Base-by-base conservation (phyloP, 2,329 filamentous ascomycete species). In the Trichoderma guizhouense region DNA sequence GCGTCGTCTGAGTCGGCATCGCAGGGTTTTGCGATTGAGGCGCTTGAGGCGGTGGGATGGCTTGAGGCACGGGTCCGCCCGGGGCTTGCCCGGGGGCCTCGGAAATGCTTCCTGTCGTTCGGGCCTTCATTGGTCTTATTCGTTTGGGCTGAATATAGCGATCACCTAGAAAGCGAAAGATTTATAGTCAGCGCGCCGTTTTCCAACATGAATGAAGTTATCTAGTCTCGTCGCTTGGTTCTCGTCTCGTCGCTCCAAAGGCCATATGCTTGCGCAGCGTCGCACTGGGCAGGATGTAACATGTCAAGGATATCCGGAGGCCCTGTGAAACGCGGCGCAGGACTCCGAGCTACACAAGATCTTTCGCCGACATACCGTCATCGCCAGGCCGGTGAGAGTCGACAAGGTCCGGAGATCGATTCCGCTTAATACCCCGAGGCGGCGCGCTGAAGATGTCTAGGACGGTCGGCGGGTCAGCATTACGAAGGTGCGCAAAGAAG, bases 381-480 rank as follows among this genome's bases (percentile, higher is more conserved):
- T 92, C 88, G 85, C 89, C 90, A 80, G 89, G 75, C 74, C 77
- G 77, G 72, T 76, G 74, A 73, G 75, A 87, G 81, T 86, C 86
- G 83, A 90, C 89, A 72, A 81, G 84, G 77, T 92, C 89, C 77
- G 92, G 92, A 75, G 93, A 95, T 75, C 92, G 91, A 86, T 89
- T 92, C 82, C 93, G 89, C 85, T 97, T 97, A 77, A 91, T 84
- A 77, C 92, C 92, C 81, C 93, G 90, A 75, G 90, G 78, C 82
- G 80, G 84, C 85, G 82, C 84, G 77, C 83, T 83, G 81, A 83
- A 84, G 82, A 83, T 81, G 82, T 83, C 89, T 87, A 75, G 72
- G 32, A 71, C 67, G 69, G 60, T 60, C 64, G 55, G 34, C 55
- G 28, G 34, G 73, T 82, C 69, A 82, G 79, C 74, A 79, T 75